Percentiles rank a stretch among this genome's conserved stretches.
Conservation (phyloP, 306 rosid genomes). For the Abrus pulchellus region DNA sequence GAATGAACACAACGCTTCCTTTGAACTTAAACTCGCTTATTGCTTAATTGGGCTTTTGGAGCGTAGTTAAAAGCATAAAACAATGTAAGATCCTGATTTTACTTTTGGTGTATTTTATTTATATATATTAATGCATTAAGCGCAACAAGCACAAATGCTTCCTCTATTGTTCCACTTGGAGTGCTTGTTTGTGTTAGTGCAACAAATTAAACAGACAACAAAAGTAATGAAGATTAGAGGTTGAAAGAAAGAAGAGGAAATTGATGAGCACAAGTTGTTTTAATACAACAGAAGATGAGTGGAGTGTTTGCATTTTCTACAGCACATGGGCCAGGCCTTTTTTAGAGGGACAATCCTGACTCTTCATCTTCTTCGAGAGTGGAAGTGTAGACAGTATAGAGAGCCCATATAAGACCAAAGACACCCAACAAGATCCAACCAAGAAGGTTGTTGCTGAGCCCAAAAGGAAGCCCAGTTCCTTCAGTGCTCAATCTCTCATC, state of each 20-base stretch:
- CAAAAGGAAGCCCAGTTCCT: conserved; percentile 98
- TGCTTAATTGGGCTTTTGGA: too few species aligned
- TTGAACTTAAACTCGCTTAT: neutral
- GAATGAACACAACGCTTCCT: neutral
- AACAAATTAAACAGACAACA: conserved; percentile 9
- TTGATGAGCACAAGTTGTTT: conserved; percentile 42
- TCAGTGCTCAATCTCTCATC: conserved; percentile 95
- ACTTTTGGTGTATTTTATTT: neutral
- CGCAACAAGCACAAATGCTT: neutral
- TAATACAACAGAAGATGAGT: conserved; percentile 47
- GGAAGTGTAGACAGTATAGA: conserved; percentile 67
- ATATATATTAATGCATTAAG: conserved; percentile 1
- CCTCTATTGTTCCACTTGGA: neutral
- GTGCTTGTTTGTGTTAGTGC: neutral
- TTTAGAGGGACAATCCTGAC: conserved; percentile 87
- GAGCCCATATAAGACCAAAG: conserved; percentile 81
- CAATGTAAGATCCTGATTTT: neutral
- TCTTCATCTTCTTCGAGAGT: conserved; percentile 93
- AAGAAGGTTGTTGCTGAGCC: conserved; percentile 91
- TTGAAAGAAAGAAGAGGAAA: conserved; percentile 30
- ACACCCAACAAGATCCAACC: conserved; percentile 84
- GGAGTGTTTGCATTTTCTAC: conserved; percentile 48
- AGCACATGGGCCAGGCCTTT: conserved; percentile 25
- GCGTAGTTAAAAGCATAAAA: too few species aligned
- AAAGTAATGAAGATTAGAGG: conserved; percentile 5